A percentile compares a stretch with the other conserved stretches of the same genome.
Evolutionary conservation across 768 basidiomycete species (phyloP).

Genomic region (Crassisporium funariophilum): DNA sequence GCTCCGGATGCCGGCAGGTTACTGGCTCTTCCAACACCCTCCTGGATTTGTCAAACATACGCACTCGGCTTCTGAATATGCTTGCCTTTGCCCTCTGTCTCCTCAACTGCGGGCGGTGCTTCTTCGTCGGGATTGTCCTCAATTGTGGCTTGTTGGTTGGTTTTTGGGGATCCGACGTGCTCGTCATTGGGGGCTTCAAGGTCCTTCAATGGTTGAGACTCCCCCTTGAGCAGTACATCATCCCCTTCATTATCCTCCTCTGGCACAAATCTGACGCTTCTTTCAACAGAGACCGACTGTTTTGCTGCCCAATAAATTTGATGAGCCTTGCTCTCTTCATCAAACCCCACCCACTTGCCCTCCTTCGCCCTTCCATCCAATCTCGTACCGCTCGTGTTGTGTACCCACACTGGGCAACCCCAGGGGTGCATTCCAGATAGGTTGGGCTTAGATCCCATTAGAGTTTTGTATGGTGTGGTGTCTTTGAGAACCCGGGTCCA

Average conservation of each 20-base stretch:
- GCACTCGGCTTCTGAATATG: conserved; percentile 1
- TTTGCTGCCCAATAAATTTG: conserved; percentile 31
- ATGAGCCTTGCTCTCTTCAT: conserved; percentile 32
- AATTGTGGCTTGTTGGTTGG: background rate
- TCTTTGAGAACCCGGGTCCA: conserved; percentile 9
- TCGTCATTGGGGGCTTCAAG: background rate
- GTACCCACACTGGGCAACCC: conserved; percentile 21
- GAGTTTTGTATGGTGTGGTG: conserved; percentile 12
- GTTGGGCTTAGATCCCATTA: conserved; percentile 15
- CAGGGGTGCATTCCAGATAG: conserved; percentile 14
- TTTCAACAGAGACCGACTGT: conserved; percentile 27
- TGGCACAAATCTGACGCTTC: conserved; percentile 22
- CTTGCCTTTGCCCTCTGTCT: background rate
- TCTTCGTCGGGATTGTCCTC: conserved; percentile 1
- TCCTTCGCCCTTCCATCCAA: conserved; percentile 25
- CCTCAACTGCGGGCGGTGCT: background rate
- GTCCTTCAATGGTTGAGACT: no score
- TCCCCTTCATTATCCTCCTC: conserved; percentile 5
- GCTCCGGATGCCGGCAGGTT: conserved; percentile 1
- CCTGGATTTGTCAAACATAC: conserved; percentile 3
- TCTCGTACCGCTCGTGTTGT: conserved; percentile 23
- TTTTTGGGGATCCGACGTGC: conserved; percentile 1
- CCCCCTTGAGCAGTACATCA: background rate
- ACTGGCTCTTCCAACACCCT: conserved; percentile 5
- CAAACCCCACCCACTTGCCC: conserved; percentile 38